A percentile compares a stretch with the other conserved stretches of the same genome.
Conservation (phyloP, 2,329 filamentous ascomycete genomes). For the Phaeoacremonium minimum region DNA sequence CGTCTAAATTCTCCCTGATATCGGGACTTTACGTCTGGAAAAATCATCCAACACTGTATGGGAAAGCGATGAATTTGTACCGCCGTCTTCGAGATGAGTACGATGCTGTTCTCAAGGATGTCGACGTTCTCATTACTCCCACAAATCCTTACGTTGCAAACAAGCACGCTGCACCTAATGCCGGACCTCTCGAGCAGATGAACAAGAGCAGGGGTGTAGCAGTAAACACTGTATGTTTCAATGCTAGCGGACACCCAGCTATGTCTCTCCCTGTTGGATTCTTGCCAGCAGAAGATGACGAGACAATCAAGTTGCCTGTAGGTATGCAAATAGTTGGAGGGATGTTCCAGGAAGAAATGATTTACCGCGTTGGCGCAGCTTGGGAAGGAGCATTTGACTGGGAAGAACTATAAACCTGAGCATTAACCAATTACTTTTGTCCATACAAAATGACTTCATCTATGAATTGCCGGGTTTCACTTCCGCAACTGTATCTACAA, state of each 20-base stretch:
- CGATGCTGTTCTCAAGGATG: constrained; percentile 32
- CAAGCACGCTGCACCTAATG: constrained; percentile 27
- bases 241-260: constrained; percentile 44
- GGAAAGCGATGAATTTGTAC: too few relatives aligned
- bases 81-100: constrained; percentile 42
- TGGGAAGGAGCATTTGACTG: constrained; percentile 21
- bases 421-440: too few relatives aligned
- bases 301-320: constrained; percentile 19
- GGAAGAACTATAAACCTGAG: neutral
- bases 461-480: too few relatives aligned
- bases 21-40: too few relatives aligned
- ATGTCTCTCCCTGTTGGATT: constrained; percentile 39
- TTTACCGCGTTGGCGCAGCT: constrained; percentile 21
- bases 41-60: too few relatives aligned
- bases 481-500: too few relatives aligned
- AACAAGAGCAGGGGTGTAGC: constrained; percentile 37
- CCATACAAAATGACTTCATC: too few relatives aligned
- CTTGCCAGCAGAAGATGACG: constrained; percentile 12
- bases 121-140: constrained; percentile 45
- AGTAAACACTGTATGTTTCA: constrained; percentile 41
- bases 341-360: constrained; percentile 18
- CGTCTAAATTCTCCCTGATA: too few relatives aligned
- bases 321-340: constrained; percentile 24
- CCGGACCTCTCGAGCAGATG: constrained; percentile 32
- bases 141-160: constrained; percentile 38